phyloP scores from a whole-genome alignment of 495 filamentous ascomycete genomes.

The Penicillium coffeae region DNA sequence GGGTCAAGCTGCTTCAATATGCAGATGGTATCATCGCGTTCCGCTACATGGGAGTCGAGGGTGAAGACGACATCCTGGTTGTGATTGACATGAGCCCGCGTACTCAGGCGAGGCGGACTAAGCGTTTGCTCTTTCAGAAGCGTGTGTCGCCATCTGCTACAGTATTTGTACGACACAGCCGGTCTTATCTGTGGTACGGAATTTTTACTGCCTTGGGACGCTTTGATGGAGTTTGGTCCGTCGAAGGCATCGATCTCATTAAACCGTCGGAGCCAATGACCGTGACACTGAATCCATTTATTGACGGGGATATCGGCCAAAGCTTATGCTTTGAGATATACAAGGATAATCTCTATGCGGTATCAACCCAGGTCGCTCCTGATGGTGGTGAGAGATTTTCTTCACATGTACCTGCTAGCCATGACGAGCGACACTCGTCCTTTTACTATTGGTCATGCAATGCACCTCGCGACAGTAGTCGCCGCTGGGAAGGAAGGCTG shows the following conservation, averaged over 20 bases:
- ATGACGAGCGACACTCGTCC: slow-evolving; percentile 64
- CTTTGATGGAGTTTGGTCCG: slow-evolving; percentile 47
- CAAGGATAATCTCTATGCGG: slow-evolving; percentile 63
- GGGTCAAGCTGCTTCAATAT: slow-evolving; percentile 59
- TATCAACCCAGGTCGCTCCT: slow-evolving; percentile 63
- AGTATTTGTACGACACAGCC: slow-evolving; percentile 63
- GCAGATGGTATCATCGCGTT: slow-evolving; percentile 59
- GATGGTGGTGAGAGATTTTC: slow-evolving; percentile 63
- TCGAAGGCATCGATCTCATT: slow-evolving; percentile 52
- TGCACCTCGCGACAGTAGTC: slow-evolving; percentile 37
- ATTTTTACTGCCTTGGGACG: slow-evolving; percentile 26
- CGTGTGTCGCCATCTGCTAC: slow-evolving; percentile 9
- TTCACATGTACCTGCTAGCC: slow-evolving; percentile 67
- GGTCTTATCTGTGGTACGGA: slow-evolving; percentile 63
- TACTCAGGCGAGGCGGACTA: slow-evolving; percentile 18
- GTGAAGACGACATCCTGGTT: slow-evolving; percentile 51
- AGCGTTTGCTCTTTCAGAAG: slow-evolving; percentile 34
- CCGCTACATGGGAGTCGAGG: slow-evolving; percentile 29
- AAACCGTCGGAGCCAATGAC: slow-evolving; percentile 11
- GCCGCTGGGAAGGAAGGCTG: slow-evolving; percentile 33
- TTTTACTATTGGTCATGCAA: slow-evolving; percentile 65
- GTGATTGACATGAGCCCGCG: slow-evolving; percentile 47
- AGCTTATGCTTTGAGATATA: slow-evolving; percentile 71
- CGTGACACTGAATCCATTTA: slow-evolving; percentile 11
- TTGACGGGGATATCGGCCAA: slow-evolving; percentile 54